phyloP scores from a whole-genome alignment of 768 basidiomycete genomes.

The Xerocomellus dryophilus region DNA sequence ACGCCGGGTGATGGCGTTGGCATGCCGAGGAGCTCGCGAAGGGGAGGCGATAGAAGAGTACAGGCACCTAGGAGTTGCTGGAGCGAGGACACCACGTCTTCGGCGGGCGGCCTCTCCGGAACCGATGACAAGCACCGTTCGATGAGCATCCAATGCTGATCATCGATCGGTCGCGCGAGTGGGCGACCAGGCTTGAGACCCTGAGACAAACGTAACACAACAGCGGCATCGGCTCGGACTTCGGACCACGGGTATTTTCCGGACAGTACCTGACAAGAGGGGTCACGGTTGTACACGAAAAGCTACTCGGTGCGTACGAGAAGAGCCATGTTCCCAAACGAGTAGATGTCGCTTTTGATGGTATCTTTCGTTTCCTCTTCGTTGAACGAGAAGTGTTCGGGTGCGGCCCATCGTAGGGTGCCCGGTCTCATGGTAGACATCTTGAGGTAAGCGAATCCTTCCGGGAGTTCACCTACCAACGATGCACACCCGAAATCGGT shows the following conservation, averaged over 20 bases:
- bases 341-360: conserved; percentile 8
- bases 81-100: not conserved
- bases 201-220: not conserved
- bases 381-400: conserved; percentile 1
- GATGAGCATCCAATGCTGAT: conserved; percentile 3
- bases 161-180: not conserved
- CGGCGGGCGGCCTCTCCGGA: not conserved
- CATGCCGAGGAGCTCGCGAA: not conserved
- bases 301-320: not conserved
- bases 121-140: conserved; percentile 5
- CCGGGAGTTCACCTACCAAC: conserved; percentile 2
- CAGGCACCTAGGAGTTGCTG: not conserved
- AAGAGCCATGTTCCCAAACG: conserved; percentile 8
- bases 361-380: not conserved
- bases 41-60: not conserved
- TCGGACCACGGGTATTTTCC: not conserved
- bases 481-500: conserved; percentile 11
- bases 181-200: not conserved
- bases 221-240: not conserved
- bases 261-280: not conserved
- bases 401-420: conserved; percentile 9
- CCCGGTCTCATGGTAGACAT: conserved; percentile 1
- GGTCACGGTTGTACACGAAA: not conserved
- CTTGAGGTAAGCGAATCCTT: not conserved
- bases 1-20: not conserved